Percentiles rank a stretch among this genome's conserved stretches.
phyloP scores from a whole-genome alignment of 176 grass and related monocot species.

The Saccharum officinarum region DNA sequence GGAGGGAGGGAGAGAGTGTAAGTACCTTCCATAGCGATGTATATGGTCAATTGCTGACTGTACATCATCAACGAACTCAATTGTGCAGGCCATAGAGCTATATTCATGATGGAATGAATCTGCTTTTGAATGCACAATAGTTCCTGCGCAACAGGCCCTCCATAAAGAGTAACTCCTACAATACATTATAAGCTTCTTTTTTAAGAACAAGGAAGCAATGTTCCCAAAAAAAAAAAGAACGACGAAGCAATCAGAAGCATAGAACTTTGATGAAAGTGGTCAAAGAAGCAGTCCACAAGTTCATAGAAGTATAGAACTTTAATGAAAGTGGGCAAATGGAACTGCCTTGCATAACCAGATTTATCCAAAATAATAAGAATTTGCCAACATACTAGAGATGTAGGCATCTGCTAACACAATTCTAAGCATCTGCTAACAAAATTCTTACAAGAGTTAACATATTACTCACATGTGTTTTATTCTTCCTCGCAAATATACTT shows the following conservation, averaged over 20 bases:
- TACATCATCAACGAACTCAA: slow-evolving; percentile 93
- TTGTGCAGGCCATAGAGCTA: slow-evolving; percentile 74
- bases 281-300: background rate
- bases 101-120: slow-evolving; percentile 81
- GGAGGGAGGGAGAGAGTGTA: background rate
- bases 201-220: background rate
- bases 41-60: slow-evolving; percentile 88
- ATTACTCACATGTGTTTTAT: background rate
- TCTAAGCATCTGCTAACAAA: background rate
- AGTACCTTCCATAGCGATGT: slow-evolving; percentile 88
- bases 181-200: background rate
- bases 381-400: background rate
- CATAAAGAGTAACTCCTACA: slow-evolving; percentile 80
- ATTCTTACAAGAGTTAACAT: background rate
- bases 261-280: background rate
- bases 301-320: background rate
- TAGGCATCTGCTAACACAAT: background rate
- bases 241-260: background rate
- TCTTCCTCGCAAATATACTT: background rate
- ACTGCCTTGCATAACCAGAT: background rate
- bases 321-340: background rate
- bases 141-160: slow-evolving; percentile 60
- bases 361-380: slow-evolving; percentile 1
- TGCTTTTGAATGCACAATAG: slow-evolving; percentile 53
- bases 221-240: too few relatives aligned